phyloP scores from a whole-genome alignment of 2,329 filamentous ascomycete species.

The Aspergillus sojae region DNA sequence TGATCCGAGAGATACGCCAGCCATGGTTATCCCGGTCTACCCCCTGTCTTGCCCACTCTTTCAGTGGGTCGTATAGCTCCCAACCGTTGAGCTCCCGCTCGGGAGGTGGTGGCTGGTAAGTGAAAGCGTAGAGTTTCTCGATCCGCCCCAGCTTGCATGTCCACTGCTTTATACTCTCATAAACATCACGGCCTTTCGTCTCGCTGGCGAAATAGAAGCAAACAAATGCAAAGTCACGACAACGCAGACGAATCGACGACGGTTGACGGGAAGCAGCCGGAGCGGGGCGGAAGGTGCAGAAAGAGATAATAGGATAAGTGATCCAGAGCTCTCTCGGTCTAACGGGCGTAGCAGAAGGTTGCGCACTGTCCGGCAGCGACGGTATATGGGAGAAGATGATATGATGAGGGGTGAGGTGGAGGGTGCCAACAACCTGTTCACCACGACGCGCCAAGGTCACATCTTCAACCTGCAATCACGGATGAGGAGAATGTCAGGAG shows the following conservation, averaged over 20 bases:
- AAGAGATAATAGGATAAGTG: conserved; percentile 86
- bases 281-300: conserved; percentile 76
- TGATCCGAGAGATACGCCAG: conserved; percentile 90
- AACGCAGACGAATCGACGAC: conserved; percentile 82
- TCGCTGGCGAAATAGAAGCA: conserved; percentile 84
- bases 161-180: conserved; percentile 78
- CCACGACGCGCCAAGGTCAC: conserved; percentile 62
- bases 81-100: conserved; percentile 80
- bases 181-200: conserved; percentile 76
- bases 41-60: conserved; percentile 85
- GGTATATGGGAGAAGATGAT: conserved; percentile 65
- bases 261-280: conserved; percentile 69
- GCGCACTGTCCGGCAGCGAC: conserved; percentile 40
- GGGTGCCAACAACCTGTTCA: conserved; percentile 59
- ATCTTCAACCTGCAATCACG: conserved; percentile 50
- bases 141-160: conserved; percentile 82
- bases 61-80: conserved; percentile 79
- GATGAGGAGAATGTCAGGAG: neutral
- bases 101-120: conserved; percentile 72
- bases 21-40: conserved; percentile 78
- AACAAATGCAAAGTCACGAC: conserved; percentile 91
- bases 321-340: conserved; percentile 80
- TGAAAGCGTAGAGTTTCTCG: conserved; percentile 90
- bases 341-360: conserved; percentile 43
- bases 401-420: conserved; percentile 66